Evolutionary conservation across 106 monocot genomes (phyloP).

Genomic region (Apostasia shenzhenica): DNA sequence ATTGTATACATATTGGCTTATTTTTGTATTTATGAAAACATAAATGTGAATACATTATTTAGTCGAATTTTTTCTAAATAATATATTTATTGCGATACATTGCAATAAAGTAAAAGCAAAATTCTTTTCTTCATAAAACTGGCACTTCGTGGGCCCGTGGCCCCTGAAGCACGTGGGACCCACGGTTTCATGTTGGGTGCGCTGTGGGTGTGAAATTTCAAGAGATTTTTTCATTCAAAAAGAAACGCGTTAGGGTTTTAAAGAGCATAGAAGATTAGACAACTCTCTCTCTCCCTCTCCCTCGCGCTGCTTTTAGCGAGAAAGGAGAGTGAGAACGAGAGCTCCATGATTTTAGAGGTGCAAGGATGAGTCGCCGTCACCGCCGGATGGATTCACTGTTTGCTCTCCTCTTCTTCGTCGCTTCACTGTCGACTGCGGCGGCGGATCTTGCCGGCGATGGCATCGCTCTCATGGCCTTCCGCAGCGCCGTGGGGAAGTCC

Average conservation of each 20-base stretch:
- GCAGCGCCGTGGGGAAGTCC: slow-evolving; percentile 32
- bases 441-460: slow-evolving; percentile 44
- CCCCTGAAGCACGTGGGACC: too few relatives aligned
- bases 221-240: background rate
- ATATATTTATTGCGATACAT: too few relatives aligned
- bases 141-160: too few relatives aligned
- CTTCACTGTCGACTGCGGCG: background rate
- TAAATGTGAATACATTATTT: too few relatives aligned
- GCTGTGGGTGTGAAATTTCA: too few relatives aligned
- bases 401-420: slow-evolving; percentile 12
- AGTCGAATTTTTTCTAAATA: too few relatives aligned
- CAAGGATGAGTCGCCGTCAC: slow-evolving; percentile 6
- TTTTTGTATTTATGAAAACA: too few relatives aligned
- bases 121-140: too few relatives aligned
- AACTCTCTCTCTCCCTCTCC: background rate
- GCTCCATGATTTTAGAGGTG: background rate
- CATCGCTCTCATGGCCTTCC: slow-evolving; percentile 41
- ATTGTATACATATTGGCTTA: too few relatives aligned
- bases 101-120: too few relatives aligned
- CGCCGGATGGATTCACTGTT: slow-evolving; percentile 5
- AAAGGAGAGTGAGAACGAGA: too few relatives aligned
- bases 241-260: background rate
- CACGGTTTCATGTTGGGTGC: too few relatives aligned
- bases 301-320: background rate
- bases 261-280: background rate